Evolutionary conservation across 352 stramenopile genomes (phyloP).

Genomic region (Phytophthora lateralis): DNA sequence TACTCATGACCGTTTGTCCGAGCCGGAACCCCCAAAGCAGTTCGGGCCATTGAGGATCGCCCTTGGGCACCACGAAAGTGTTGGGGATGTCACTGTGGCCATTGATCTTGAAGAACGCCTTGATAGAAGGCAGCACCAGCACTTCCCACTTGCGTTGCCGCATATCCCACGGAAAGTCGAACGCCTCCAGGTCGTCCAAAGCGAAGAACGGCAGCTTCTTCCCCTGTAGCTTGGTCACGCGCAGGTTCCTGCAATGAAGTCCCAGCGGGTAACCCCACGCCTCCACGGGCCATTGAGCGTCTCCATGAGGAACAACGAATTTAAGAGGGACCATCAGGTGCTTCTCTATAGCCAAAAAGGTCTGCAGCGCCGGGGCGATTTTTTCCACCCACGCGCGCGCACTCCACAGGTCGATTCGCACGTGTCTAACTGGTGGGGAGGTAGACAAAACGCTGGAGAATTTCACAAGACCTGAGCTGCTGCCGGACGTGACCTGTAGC

Average conservation of each 20-base stretch:
- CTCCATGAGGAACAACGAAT: slow-evolving; percentile 45
- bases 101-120: slow-evolving; percentile 37
- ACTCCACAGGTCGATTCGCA: slow-evolving; percentile 18
- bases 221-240: slow-evolving; percentile 14
- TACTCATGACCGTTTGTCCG: slow-evolving; percentile 51
- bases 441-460: slow-evolving; percentile 7
- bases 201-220: slow-evolving; percentile 31
- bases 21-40: slow-evolving; percentile 43
- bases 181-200: slow-evolving; percentile 28
- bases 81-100: slow-evolving; percentile 41
- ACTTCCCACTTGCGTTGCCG: slow-evolving; percentile 43
- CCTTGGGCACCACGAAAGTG: slow-evolving; percentile 39
- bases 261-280: slow-evolving; percentile 48
- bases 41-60: slow-evolving; percentile 32
- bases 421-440: not conserved
- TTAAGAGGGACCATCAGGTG: slow-evolving; percentile 40
- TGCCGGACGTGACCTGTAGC: not conserved
- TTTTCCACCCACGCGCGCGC: slow-evolving; percentile 28
- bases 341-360: slow-evolving; percentile 38
- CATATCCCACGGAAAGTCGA: slow-evolving; percentile 54
- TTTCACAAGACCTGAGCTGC: not conserved
- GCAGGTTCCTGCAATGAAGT: slow-evolving; percentile 29
- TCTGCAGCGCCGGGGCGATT: slow-evolving; percentile 32
- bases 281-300: slow-evolving; percentile 33
- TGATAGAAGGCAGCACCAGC: slow-evolving; percentile 44